A percentile compares a stretch with the other conserved stretches of the same genome.
phyloP scores from a whole-genome alignment of 2,329 filamentous ascomycete species.

The Juglanconis sp. region DNA sequence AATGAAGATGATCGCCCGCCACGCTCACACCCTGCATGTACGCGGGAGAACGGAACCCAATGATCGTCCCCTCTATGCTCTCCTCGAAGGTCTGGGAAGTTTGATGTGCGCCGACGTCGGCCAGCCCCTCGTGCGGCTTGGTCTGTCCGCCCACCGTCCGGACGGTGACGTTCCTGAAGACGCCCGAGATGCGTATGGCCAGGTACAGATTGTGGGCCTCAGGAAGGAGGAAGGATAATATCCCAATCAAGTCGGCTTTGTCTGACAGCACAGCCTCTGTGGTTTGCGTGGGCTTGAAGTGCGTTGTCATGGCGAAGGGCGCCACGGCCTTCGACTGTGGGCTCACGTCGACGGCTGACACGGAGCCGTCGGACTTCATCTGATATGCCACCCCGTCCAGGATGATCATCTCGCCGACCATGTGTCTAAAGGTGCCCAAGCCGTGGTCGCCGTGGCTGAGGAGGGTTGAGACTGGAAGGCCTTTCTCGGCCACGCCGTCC shows the following conservation, averaged over 20 bases:
- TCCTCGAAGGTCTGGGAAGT: constrained; percentile 26
- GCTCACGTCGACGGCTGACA: constrained; percentile 23
- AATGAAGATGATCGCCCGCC: constrained; percentile 33
- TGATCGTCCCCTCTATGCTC: constrained; percentile 25
- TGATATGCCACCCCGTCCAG: constrained; percentile 31
- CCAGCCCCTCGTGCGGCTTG: constrained; percentile 25
- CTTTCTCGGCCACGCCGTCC: constrained; percentile 32
- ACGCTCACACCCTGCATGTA: constrained; percentile 33
- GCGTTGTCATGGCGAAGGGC: constrained; percentile 33
- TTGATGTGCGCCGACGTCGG: constrained; percentile 28
- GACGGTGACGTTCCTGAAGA: constrained; percentile 27
- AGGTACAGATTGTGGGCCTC: constrained; percentile 28
- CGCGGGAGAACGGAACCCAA: constrained; percentile 31
- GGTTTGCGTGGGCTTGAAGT: constrained; percentile 25
- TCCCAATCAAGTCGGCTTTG: constrained; percentile 26
- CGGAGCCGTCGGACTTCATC: constrained; percentile 33
- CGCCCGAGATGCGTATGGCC: constrained; percentile 28
- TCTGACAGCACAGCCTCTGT: constrained; percentile 21
- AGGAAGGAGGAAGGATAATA: constrained; percentile 25
- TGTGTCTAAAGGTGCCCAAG: constrained; percentile 32
- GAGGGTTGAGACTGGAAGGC: constrained; percentile 27
- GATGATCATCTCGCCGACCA: constrained; percentile 34
- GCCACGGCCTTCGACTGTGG: constrained; percentile 23
- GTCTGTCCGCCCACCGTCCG: constrained; percentile 31
- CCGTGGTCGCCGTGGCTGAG: constrained; percentile 32